Percentiles rank a stretch among this genome's conserved stretches.
These are phyloP conservation scores for Fusarium begoniae DNA, from an alignment of 2,329 filamentous ascomycete species.

Conservation along the genomic window DNA sequence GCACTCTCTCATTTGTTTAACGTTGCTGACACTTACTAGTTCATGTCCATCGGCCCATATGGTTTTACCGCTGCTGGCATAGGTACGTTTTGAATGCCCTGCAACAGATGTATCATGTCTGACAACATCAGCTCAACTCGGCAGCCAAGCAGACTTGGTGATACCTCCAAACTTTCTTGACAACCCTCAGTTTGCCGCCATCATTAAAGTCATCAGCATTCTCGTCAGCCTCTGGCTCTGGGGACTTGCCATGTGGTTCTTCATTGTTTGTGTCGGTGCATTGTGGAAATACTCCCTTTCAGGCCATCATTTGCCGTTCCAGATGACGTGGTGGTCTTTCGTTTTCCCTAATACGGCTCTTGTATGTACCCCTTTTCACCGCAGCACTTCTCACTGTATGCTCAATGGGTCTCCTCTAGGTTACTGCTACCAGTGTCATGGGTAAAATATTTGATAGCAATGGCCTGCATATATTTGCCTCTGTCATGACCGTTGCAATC, in stretches of 20 bases:
- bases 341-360: constrained; percentile 83
- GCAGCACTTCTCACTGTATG: neutral
- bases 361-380: constrained; percentile 41
- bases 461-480: constrained; percentile 73
- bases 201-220: constrained; percentile 60
- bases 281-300: constrained; percentile 72
- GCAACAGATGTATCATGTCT: neutral
- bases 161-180: constrained; percentile 56
- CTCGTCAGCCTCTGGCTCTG: constrained; percentile 82
- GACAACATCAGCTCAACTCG: constrained; percentile 52
- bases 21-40: constrained; percentile 52
- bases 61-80: constrained; percentile 64
- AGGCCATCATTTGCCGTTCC: constrained; percentile 72
- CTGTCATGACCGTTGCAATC: constrained; percentile 71
- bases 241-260: constrained; percentile 86
- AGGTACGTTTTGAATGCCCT: constrained; percentile 11
- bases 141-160: constrained; percentile 53
- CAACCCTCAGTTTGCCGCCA: constrained; percentile 52
- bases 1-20: too few species aligned
- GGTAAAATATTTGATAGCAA: constrained; percentile 67
- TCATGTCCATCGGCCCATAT: constrained; percentile 82
- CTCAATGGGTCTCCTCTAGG: constrained; percentile 29
- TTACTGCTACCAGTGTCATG: constrained; percentile 78
- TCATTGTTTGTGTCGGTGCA: constrained; percentile 80
- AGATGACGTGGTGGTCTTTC: constrained; percentile 88